phyloP scores from a whole-genome alignment of 805 yeast genomes.

The Cyberlindnera nakhonratchasimensis region DNA sequence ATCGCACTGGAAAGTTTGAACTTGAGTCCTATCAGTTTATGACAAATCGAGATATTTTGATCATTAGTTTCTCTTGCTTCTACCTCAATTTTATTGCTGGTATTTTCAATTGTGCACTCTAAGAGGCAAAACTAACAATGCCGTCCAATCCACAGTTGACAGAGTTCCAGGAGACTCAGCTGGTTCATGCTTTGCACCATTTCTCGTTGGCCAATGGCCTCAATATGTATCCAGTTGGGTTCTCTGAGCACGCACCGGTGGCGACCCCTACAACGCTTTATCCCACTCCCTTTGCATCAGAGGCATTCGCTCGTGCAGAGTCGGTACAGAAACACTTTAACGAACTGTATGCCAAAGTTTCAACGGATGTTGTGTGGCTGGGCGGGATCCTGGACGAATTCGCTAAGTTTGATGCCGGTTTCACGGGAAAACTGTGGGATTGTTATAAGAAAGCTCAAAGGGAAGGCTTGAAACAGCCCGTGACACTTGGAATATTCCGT shows the following conservation, averaged over 20 bases:
- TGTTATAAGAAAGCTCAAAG: conserved; percentile 49
- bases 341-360: conserved; percentile 65
- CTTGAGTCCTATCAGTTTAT: too few species aligned
- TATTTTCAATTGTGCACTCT: too few species aligned
- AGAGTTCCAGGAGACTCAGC: conserved; percentile 20
- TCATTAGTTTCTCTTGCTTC: too few species aligned
- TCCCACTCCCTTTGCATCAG: conserved; percentile 83
- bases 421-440: conserved; percentile 76
- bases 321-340: conserved; percentile 67
- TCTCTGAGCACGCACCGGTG: conserved; percentile 39
- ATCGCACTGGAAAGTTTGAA: too few species aligned
- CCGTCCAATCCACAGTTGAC: conserved; percentile 28
- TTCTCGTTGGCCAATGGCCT: conserved; percentile 81
- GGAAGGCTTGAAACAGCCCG: conserved; percentile 54
- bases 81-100: too few species aligned
- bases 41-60: too few species aligned
- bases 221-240: conserved; percentile 70
- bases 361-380: conserved; percentile 64
- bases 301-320: conserved; percentile 63
- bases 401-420: conserved; percentile 61
- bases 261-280: conserved; percentile 86
- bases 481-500: conserved; percentile 81
- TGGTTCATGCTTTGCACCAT: conserved; percentile 54
- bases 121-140: conserved; percentile 1
- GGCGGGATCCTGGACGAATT: conserved; percentile 49